Conservation (phyloP, 208 protist species). For the Leishmania lainsoni region DNA sequence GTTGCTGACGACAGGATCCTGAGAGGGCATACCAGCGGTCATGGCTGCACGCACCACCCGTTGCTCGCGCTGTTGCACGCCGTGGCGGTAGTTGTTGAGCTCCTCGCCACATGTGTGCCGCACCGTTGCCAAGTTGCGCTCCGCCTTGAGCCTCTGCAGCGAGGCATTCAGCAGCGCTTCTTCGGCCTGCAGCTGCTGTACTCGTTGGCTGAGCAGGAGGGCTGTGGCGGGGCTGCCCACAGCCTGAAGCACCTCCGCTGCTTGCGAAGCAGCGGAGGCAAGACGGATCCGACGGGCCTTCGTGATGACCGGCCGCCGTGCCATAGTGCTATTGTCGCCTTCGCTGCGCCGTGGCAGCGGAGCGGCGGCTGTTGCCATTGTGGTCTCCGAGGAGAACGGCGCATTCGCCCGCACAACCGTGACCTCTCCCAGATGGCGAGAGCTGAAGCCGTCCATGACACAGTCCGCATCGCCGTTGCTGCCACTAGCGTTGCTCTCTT, state of each 20-base stretch:
- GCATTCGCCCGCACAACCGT: background rate
- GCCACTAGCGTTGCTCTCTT: conserved; percentile 5
- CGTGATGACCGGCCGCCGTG: conserved; percentile 36
- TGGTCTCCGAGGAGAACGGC: conserved; percentile 1
- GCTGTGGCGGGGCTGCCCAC: conserved; percentile 35
- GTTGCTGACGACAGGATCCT: conserved; percentile 14
- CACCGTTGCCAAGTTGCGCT: conserved; percentile 56
- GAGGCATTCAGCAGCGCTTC: conserved; percentile 60
- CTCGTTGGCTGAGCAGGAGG: conserved; percentile 47
- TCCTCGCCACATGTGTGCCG: conserved; percentile 52
- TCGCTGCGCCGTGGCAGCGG: background rate
- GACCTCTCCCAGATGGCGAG: conserved; percentile 12
- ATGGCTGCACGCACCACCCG: conserved; percentile 9
- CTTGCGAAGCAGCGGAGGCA: conserved; percentile 34
- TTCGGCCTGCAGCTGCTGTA: conserved; percentile 57
- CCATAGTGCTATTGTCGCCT: background rate
- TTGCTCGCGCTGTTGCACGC: conserved; percentile 41
- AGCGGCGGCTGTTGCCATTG: background rate
- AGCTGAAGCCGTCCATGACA: conserved; percentile 25
- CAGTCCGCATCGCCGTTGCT: background rate
- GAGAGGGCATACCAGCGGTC: background rate
- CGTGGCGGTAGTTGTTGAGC: conserved; percentile 37
- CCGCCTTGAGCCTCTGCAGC: conserved; percentile 53
- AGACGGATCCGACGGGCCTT: conserved; percentile 57
- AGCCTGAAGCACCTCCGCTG: conserved; percentile 32